A percentile compares a stretch with the other conserved stretches of the same genome.
phyloP scores from a whole-genome alignment of 768 basidiomycete genomes.

The Coprinellus micaceus region DNA sequence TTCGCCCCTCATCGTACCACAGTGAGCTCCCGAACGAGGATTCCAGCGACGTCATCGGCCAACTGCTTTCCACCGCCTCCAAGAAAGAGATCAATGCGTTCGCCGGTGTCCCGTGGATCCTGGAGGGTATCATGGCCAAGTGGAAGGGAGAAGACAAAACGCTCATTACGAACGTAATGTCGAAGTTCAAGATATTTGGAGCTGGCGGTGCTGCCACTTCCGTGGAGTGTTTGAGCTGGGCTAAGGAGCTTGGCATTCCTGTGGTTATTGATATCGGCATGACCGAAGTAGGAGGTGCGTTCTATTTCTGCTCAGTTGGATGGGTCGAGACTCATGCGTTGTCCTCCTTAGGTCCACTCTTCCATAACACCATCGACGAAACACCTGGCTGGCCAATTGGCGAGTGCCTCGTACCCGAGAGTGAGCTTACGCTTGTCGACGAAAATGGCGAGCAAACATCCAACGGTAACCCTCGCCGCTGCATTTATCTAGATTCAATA shows the following conservation, averaged over 20 bases:
- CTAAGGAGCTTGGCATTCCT: conserved; percentile 20
- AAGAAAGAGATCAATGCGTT: conserved; percentile 22
- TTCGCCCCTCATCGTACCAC: conserved; percentile 27
- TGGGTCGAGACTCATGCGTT: not conserved
- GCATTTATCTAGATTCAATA: not conserved
- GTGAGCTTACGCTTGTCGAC: conserved; percentile 21
- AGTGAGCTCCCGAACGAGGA: conserved; percentile 8
- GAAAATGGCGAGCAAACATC: conserved; percentile 17
- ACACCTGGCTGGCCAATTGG: conserved; percentile 20
- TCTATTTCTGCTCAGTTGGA: not conserved
- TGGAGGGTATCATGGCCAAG: conserved; percentile 27
- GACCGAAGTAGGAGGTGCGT: conserved; percentile 32
- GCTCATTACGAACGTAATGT: conserved; percentile 18
- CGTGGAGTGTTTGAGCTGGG: conserved; percentile 27
- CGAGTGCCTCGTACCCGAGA: conserved; percentile 24
- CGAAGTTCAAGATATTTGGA: conserved; percentile 23
- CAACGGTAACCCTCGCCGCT: conserved; percentile 18
- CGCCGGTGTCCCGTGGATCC: conserved; percentile 31
- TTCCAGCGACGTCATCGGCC: conserved; percentile 22
- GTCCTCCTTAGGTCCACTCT: conserved; percentile 22
- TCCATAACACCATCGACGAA: conserved; percentile 22
- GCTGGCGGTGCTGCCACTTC: conserved; percentile 29
- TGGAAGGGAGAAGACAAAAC: conserved; percentile 19
- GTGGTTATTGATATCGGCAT: conserved; percentile 33
- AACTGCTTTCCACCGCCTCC: conserved; percentile 22